Conservation (phyloP, 202 grass and related monocot species). For the Schoenoplectus tabernaemontani region DNA sequence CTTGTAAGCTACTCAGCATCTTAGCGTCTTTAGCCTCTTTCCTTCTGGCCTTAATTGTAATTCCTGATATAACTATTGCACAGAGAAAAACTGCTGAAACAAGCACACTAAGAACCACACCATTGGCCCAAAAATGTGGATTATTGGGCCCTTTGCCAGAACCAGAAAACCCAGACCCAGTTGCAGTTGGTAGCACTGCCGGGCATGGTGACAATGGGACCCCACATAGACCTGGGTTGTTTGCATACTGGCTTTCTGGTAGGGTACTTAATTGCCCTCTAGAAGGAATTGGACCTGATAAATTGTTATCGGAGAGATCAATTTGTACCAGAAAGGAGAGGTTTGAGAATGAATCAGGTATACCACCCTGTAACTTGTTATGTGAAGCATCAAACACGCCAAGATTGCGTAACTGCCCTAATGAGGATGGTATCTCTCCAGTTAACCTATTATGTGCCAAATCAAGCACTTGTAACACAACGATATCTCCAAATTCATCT, state of each 20-base stretch:
- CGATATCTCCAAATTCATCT: slow-evolving; percentile 62
- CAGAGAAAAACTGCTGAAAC: slow-evolving; percentile 35
- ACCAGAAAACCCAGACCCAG: slow-evolving; percentile 18
- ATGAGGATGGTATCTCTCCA: slow-evolving; percentile 54
- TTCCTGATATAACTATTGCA: slow-evolving; percentile 33
- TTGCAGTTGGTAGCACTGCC: slow-evolving; percentile 25
- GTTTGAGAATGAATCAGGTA: slow-evolving; percentile 82
- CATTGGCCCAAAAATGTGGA: slow-evolving; percentile 32
- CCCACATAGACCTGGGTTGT: slow-evolving; percentile 80
- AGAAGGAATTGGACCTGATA: slow-evolving; percentile 66
- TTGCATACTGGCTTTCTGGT: slow-evolving; percentile 61
- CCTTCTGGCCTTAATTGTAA: slow-evolving; percentile 39
- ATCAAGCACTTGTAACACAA: slow-evolving; percentile 77
- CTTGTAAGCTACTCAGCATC: slow-evolving; percentile 73
- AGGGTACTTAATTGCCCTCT: slow-evolving; percentile 77
- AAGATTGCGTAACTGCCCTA: slow-evolving; percentile 57
- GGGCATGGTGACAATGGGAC: slow-evolving; percentile 58
- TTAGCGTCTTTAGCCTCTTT: slow-evolving; percentile 38
- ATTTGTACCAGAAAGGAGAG: slow-evolving; percentile 93
- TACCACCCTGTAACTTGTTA: slow-evolving; percentile 52
- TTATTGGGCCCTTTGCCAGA: background rate
- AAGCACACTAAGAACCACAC: slow-evolving; percentile 35
- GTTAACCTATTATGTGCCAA: slow-evolving; percentile 63
- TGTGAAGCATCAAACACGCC: slow-evolving; percentile 85
- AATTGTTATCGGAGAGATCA: slow-evolving; percentile 68